Conservation (phyloP, 2,329 filamentous ascomycete species). For the Elsinoe necatrix region DNA sequence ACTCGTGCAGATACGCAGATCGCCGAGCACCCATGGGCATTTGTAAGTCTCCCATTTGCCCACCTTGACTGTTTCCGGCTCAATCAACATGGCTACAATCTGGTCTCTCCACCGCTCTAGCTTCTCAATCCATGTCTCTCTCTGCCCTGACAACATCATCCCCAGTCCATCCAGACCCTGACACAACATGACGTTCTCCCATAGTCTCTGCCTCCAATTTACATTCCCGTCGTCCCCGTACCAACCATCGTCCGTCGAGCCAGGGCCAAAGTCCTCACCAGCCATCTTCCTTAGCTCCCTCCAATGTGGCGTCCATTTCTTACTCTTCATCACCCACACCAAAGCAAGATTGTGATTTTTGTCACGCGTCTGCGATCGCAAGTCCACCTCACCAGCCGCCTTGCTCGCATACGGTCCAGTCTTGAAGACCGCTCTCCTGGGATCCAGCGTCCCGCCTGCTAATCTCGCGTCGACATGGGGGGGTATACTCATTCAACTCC, state of each 20-base stretch:
- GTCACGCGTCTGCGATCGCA: not conserved
- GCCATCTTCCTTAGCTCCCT: conserved; percentile 17
- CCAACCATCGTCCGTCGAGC: conserved; percentile 17
- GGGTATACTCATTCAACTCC: not conserved
- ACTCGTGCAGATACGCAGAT: conserved; percentile 18
- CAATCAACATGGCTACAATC: conserved; percentile 19
- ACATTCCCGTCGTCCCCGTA: conserved; percentile 9
- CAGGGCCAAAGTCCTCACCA: conserved; percentile 20
- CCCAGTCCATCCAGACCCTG: conserved; percentile 28
- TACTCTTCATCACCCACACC: conserved; percentile 22
- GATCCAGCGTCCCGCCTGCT: conserved; percentile 16
- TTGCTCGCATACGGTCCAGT: conserved; percentile 20
- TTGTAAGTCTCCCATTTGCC: conserved; percentile 17
- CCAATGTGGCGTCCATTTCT: conserved; percentile 26
- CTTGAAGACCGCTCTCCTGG: conserved; percentile 17
- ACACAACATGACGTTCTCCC: conserved; percentile 23
- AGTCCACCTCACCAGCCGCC: not conserved
- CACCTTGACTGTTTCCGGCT: conserved; percentile 18
- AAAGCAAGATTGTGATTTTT: conserved; percentile 16
- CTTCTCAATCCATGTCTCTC: conserved; percentile 19
- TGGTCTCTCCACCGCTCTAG: conserved; percentile 20
- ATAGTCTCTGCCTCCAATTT: conserved; percentile 24
- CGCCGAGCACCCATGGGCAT: conserved; percentile 20
- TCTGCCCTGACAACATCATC: conserved; percentile 20
- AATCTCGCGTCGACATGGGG: not conserved